Evolutionary conservation across 441 rosid genomes (phyloP).

Genomic region (Euphorbia celastroides): DNA sequence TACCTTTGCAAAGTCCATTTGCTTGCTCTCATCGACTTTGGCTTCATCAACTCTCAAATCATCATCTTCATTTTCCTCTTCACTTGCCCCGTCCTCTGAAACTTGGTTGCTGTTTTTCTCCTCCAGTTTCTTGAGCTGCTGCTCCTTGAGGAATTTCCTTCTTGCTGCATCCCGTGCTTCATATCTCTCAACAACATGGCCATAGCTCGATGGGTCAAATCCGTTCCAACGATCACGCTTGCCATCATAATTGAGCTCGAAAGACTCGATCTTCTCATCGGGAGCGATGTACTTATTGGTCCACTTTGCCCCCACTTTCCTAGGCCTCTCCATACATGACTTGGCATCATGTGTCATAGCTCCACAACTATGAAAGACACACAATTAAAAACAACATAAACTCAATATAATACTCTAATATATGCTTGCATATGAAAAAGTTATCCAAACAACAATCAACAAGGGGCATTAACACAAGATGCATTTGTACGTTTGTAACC

Average conservation of each 20-base stretch:
- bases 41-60: conserved; percentile 86
- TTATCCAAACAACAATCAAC: no score
- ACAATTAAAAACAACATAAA: no score
- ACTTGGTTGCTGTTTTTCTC: conserved; percentile 51
- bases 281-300: no score
- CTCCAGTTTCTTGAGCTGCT: conserved; percentile 64
- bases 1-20: conserved; percentile 91
- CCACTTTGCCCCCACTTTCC: no score
- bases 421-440: no score
- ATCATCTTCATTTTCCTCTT: conserved; percentile 68
- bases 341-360: no score
- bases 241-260: conserved; percentile 76
- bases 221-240: conserved; percentile 85
- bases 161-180: conserved; percentile 73
- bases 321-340: no score
- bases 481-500: no score
- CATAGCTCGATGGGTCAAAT: conserved; percentile 52
- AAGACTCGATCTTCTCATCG: conserved; percentile 59
- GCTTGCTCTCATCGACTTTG: conserved; percentile 87
- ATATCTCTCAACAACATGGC: conserved; percentile 54
- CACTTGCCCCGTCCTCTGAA: conserved; percentile 37
- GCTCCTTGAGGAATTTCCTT: conserved; percentile 52
- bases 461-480: no score
- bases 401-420: no score
- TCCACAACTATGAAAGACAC: no score